phyloP scores from a whole-genome alignment of 306 rosid genomes.

The Morella rubra region DNA sequence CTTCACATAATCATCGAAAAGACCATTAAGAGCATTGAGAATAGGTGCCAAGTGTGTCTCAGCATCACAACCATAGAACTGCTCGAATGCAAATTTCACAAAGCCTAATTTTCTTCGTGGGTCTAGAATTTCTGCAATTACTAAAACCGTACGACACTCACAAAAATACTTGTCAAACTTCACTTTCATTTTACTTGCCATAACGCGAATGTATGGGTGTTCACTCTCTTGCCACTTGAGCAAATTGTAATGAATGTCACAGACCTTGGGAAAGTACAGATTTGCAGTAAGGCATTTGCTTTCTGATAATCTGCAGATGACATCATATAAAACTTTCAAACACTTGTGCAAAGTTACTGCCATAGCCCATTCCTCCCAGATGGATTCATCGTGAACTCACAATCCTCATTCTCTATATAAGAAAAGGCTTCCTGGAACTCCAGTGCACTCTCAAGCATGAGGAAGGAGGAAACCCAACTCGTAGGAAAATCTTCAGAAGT shows the following conservation, averaged over 20 bases:
- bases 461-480: not conserved
- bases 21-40: too few relatives aligned
- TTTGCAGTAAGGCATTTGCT: not conserved
- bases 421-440: not conserved
- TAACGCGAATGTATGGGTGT: accelerated
- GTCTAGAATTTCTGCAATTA: not conserved
- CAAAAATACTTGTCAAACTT: not conserved
- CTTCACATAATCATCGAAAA: not conserved
- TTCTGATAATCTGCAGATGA: not conserved
- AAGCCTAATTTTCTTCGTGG: not conserved
- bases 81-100: not conserved
- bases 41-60: too few relatives aligned
- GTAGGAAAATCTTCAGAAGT: not conserved
- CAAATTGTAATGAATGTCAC: not conserved
- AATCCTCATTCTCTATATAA: not conserved
- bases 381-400: not conserved
- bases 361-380: not conserved
- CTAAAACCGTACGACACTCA: not conserved
- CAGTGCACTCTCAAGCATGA: not conserved
- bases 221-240: not conserved
- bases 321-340: not conserved
- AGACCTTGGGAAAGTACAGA: not conserved
- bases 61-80: too few relatives aligned
- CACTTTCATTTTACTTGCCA: not conserved
- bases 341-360: not conserved